Evolutionary conservation across 2,329 filamentous ascomycete genomes (phyloP), one percentile per base, ranked within the genome.

Genomic region (Lecanosticta acicola): DNA sequence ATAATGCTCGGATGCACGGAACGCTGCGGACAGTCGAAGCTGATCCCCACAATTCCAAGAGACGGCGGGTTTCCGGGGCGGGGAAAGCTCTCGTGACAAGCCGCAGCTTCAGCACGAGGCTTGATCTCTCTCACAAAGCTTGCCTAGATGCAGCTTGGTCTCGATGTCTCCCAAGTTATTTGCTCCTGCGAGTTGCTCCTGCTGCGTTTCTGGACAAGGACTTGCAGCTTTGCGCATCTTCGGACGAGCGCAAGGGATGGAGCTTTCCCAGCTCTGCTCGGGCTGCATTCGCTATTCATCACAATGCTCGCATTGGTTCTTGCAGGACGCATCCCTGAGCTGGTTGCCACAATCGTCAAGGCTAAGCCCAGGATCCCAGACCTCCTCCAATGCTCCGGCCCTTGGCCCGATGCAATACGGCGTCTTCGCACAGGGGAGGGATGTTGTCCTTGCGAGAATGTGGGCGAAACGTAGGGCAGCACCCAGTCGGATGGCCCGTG

Each of bases 61-160:
- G n/a, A n/a, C n/a, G n/a, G n/a, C n/a, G n/a, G n/a, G n/a, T n/a
- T n/a, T n/a, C n/a, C n/a, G 36, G 18, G 46, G 43, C 43, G 48
- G 48, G 48, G 48, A 26, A 50, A 50, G 48, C 43, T 46, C 43
- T 43, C 40, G 41, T 46, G 43, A 46, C 39, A 43, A 33, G 11
- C 24, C 7, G 24, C 24, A 29, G 24, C 24, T 29, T 26, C 39
- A 24, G 37, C 4, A 24, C 11, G 39, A 41, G 24, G 39, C 39
- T 33, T 33, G 39, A 32, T 5, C 32, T 10, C 8, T 26, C 37
- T 19, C 9, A 32, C 3, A 14, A 24, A 40, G 38, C 38, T 40
- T 13, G 21, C 9, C 9, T 32, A 14, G 16, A 13, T 16, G 29
- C 4, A 41, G 3, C 26, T 11, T 29, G 24, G 11, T 29, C 24